Base-by-base conservation (phyloP, 2,329 filamentous ascomycete species). In the Neofusicoccum kwambonambiense region DNA sequence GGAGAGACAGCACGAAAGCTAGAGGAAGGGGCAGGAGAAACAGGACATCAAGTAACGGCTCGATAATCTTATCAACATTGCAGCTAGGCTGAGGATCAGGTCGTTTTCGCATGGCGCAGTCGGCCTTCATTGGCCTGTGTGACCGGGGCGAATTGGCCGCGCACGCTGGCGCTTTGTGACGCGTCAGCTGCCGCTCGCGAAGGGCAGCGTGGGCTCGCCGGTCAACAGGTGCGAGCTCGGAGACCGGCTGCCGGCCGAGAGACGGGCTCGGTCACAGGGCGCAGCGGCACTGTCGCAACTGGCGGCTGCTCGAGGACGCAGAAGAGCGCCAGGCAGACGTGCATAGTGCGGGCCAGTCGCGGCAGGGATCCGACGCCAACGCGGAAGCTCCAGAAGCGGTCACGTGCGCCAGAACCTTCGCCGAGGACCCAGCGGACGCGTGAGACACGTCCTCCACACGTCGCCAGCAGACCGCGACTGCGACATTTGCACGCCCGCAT, bases 41-140 rank as follows among this genome's bases (percentile, higher is more conserved):
- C 39, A 45, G 39, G 39, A 37, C 54, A 45, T 45, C 3, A 34
- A 31, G 37, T 12, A 44, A 34, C 12, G 27, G 39, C 4, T 34
- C 42, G 52, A 57, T 42, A 57, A 57, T 57, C 54, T 57, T 57
- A 57, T 57, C 54, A 45, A n/a, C 54, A 44, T 27, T 19, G 39
- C 13, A 45, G 22, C 54, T 27, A 57, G 39, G 15, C 39, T 42
- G 54, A 57, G 54, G 19, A 57, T 57, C 54, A 44, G 54, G 54
- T 57, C 54, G 54, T 57, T 44, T 57, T 22, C 35, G 54, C 22
- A 45, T 57, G 54, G 54, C 54, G 39, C 39, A 57, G 54, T 17
- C 19, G 13, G 39, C 15, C 35, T 57, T 45, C 22, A 57, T 57
- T 57, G 54, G 54, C 22, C 54, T 45, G 54, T 57, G 39, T 57